Conservation (phyloP, 495 filamentous ascomycete genomes). For the Eremomyces bilateralis region DNA sequence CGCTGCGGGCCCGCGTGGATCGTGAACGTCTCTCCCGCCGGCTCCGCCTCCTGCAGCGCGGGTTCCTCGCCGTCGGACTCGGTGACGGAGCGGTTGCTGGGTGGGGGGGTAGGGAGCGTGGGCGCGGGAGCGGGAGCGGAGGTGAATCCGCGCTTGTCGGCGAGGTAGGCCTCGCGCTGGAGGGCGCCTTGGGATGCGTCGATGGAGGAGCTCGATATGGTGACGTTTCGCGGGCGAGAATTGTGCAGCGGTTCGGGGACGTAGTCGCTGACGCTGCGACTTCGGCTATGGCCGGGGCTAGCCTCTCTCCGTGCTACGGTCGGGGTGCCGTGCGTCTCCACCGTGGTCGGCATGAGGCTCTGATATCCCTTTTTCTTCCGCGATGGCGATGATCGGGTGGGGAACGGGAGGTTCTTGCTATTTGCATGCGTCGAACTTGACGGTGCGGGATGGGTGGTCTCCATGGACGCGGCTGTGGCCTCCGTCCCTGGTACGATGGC, state of each 20-base stretch:
- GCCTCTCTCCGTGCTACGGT: too few species aligned
- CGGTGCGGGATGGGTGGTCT: too few species aligned
- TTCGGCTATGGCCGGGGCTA: slow-evolving; percentile 36
- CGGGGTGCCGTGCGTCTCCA: slow-evolving; percentile 19
- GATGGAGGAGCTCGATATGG: slow-evolving; percentile 35
- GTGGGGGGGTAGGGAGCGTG: slow-evolving; percentile 43
- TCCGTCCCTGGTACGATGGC: too few species aligned
- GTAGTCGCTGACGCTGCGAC: slow-evolving; percentile 77
- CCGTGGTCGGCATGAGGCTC: slow-evolving; percentile 11
- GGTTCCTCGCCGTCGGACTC: slow-evolving; percentile 25
- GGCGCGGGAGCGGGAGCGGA: slow-evolving; percentile 6
- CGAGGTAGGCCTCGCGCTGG: slow-evolving; percentile 65
- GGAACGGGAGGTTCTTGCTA: slow-evolving; percentile 13
- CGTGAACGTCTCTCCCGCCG: background rate
- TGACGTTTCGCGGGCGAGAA: slow-evolving; percentile 44
- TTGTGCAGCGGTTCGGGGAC: slow-evolving; percentile 45
- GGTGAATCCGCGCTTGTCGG: slow-evolving; percentile 45
- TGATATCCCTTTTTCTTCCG: slow-evolving; percentile 14
- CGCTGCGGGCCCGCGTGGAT: slow-evolving; percentile 15
- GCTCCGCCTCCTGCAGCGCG: slow-evolving; percentile 21
- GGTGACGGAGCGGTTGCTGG: slow-evolving; percentile 30
- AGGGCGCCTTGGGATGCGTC: slow-evolving; percentile 24
- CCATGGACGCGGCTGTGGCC: too few species aligned
- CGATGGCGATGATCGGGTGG: slow-evolving; percentile 9
- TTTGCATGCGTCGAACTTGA: too few species aligned